Base-by-base conservation (phyloP, 495 filamentous ascomycete genomes). In the Penicillium cosmopolitanum region DNA sequence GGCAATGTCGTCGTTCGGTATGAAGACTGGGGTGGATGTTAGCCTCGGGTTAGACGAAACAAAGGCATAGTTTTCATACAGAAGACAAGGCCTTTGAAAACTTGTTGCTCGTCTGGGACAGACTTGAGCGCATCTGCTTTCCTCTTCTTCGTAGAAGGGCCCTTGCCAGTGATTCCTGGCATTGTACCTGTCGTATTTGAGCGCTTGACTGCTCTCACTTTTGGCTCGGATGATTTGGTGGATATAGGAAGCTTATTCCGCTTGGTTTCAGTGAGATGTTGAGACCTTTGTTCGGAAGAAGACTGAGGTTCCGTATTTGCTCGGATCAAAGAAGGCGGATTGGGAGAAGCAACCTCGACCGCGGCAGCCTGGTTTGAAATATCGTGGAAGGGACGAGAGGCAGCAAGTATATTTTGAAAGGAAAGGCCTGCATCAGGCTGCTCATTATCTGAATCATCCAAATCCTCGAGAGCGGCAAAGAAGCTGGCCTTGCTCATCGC, bases 1-100 rank as follows among this genome's bases (percentile, higher is more conserved):
- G 16, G 86, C 82, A 42, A 88, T 79, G 62, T 93, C 87, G 60
- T 89, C 86, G 57, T 93, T 90, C 0, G 92, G 95, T 23, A 95
- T 82, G 70, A 96, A 98, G 63, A 84, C 85, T 87, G 10, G 12
- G 55, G 44, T 23, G 8, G 16, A 13, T 56, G 33, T 58, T 19
- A 64, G 48, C 23, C 34, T 31, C 8, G 31, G 46, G 19, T 34
- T 31, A 34, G 33, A 8, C 0, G 18, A 10, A 13, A 23, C 23
- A 25, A 21, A 21, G 16, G 19, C 46, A 15, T 13, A 1, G 35
- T 43, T 2, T 10, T 71, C 78, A 58, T 51, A 84, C 80, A 92
- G 63, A 94, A 91, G 0, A 72, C 73, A 15, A 90, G 68, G 0
- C 77, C 82, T 50, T 80, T 84, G 72, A 96, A 89, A 11, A 93